These are phyloP conservation scores for Wickerhamiella kurtzmanii DNA, from an alignment of 805 yeast genomes.

Conservation along the genomic window DNA sequence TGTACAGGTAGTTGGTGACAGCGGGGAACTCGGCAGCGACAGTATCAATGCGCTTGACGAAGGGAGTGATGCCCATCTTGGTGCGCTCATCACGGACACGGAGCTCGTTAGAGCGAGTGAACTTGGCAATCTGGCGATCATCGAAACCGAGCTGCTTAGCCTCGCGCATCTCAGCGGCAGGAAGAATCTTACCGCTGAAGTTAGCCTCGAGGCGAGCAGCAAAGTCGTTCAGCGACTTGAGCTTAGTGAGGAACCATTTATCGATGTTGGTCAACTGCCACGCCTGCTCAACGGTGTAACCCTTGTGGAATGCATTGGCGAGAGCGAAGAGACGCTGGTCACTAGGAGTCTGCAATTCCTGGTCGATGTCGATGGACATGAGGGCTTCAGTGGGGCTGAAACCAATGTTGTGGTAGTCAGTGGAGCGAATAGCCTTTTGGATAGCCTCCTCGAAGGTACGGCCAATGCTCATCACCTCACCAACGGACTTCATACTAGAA, in stretches of 20 bases:
- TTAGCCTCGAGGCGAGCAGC: conserved; percentile 31
- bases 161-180: conserved; percentile 47
- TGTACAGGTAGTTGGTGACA: conserved; percentile 81
- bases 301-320: conserved; percentile 83
- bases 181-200: conserved; percentile 33
- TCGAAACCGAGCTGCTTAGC: conserved; percentile 96
- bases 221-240: conserved; percentile 59
- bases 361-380: conserved; percentile 83
- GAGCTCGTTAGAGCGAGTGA: conserved; percentile 78
- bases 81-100: conserved; percentile 82
- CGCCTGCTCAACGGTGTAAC: conserved; percentile 83
- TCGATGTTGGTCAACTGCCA: conserved; percentile 87
- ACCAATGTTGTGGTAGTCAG: conserved; percentile 92
- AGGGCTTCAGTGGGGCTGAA: conserved; percentile 56
- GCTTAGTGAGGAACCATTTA: conserved; percentile 89
- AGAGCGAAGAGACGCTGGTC: conserved; percentile 93
- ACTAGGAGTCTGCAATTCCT: conserved; percentile 91
- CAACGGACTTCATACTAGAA: conserved; percentile 95
- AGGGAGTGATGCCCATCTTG: conserved; percentile 76
- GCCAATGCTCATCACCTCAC: conserved; percentile 97
- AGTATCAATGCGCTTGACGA: conserved; percentile 93
- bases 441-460: conserved; percentile 95
- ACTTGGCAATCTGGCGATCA: conserved; percentile 89
- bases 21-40: conserved; percentile 99
- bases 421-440: conserved; percentile 92